Base-by-base conservation (phyloP, 139 green algal species). In the Chlorella vulgaris region DNA sequence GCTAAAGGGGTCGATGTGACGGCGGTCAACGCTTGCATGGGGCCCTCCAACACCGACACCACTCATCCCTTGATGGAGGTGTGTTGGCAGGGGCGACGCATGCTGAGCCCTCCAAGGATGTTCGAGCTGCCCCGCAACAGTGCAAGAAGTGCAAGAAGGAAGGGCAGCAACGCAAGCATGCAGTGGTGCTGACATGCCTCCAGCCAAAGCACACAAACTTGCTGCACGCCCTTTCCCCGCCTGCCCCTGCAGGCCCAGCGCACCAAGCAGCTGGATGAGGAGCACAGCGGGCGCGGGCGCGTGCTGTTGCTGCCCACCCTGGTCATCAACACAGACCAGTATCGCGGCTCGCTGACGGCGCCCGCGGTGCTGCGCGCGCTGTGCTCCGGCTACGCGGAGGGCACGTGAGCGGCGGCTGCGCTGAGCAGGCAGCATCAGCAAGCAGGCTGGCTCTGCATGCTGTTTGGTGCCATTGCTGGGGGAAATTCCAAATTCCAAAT, bases 251-350 rank as follows among this genome's bases (percentile, higher is more conserved):
- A 83, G 65, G 66, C 68, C 7, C 65, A 87, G 66, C 28, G 66
- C 13, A 74, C 85, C 40, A 74, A 68, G 13, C 81, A 90, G 62
- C 63, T 42, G 7, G 84, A 90, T 10, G 43, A 43, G 2, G 60
- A 70, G 51, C 67, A n/a, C 74, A 83, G 87, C 63, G 89, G 88
- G 60, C 51, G 81, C 0, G 78, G 83, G 3, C 53, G 74, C 31
- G 82, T 96, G 26, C 78, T 91, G 47, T 81, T 96, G 55, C 74
- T 96, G 67, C 92, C 92, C 53, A 95, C 92, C 8, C 68, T 95
- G 4, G 69, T 93, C 24, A 87, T 95, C 78, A 95, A 95, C 83
- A 62, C 85, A 3, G 78, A 78, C 53, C 92, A 94, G 73, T 96
- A 96, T 84, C 76, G 92, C 24, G 92, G 86, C 43, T 67, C 74